Evolutionary conservation across 2,329 filamentous ascomycete genomes (phyloP), one percentile per base, ranked within the genome.

Genomic region (Juglanconis sp.): DNA sequence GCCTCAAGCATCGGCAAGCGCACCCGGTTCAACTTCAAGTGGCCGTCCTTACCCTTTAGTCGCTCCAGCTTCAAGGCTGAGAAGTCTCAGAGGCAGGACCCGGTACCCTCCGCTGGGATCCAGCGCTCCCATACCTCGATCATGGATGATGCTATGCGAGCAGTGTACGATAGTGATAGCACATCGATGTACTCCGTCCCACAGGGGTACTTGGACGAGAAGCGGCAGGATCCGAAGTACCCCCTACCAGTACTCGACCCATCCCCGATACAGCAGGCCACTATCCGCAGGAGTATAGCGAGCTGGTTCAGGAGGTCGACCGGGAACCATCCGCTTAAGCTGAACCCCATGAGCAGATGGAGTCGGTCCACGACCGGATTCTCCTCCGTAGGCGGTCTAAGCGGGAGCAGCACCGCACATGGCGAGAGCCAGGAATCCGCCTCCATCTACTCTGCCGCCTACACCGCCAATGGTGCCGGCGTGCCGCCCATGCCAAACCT

Each of bases 261-360:
- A 1, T 31, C 56, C 7, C 51, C 50, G 3, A 38, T 61, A 8
- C 50, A 57, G 34, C 61, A 61, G 54, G 59, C 59, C 2, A 46
- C 13, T n/a, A 48, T 61, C 4, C 51, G 62, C n/a, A 62, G 15
- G 30, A 62, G 59, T 11, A 42, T 61, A 17, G 59, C 40, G 10
- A 59, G 52, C 36, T 63, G 62, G 62, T 53, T 63, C 46, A 46
- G 50, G 44, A 34, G 61, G 24, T 53, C 61, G n/a, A 47, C 49
- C 24, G 34, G 36, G 17, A 51, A 61, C 7, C 51, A 63, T 4
- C 59, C 61, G 11, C 61, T 63, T 11, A 53, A 40, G n/a, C 32
- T 61, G 9, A 61, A 63, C 40, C 50, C 58, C 1, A 10, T 48
- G 5, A 46, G 40, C 10, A 30, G 58, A 13, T 46, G 50, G 35